phyloP scores from a whole-genome alignment of 2,329 filamentous ascomycete species.

The Pezicula rhizophila region DNA sequence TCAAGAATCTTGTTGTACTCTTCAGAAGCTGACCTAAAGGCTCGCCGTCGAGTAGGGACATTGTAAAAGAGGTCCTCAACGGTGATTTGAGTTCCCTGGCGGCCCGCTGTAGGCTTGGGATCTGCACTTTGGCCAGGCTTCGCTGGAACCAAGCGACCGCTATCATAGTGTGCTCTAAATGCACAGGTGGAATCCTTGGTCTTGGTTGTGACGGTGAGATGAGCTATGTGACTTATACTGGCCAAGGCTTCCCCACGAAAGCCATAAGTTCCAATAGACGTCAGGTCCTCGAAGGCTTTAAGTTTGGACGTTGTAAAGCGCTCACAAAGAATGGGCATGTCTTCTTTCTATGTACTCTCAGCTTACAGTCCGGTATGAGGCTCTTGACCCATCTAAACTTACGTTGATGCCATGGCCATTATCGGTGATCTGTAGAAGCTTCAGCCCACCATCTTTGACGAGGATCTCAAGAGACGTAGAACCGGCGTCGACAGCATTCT shows the following conservation, averaged over 20 bases:
- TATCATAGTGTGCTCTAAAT: slow-evolving; percentile 83
- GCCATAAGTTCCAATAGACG: slow-evolving; percentile 89
- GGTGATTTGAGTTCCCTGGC: slow-evolving; percentile 87
- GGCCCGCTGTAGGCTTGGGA: slow-evolving; percentile 80
- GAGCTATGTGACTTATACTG: slow-evolving; percentile 97
- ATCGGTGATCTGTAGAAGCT: slow-evolving; percentile 92
- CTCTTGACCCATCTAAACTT: slow-evolving; percentile 23
- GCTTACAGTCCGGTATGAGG: background rate
- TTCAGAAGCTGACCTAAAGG: slow-evolving; percentile 86
- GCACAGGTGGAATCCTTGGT: slow-evolving; percentile 83
- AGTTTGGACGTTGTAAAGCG: slow-evolving; percentile 96
- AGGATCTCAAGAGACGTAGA: slow-evolving; percentile 85
- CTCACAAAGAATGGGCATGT: slow-evolving; percentile 86
- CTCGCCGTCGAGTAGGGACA: slow-evolving; percentile 76
- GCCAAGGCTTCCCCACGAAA: slow-evolving; percentile 94
- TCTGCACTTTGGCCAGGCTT: slow-evolving; percentile 85
- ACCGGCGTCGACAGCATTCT: slow-evolving; percentile 96
- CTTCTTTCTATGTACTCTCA: slow-evolving; percentile 61
- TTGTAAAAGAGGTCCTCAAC: slow-evolving; percentile 98
- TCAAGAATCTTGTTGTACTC: slow-evolving; percentile 98
- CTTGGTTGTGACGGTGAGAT: slow-evolving; percentile 90
- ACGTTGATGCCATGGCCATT: slow-evolving; percentile 96
- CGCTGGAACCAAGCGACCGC: slow-evolving; percentile 71
- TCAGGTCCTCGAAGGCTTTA: slow-evolving; percentile 85
- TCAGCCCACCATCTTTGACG: slow-evolving; percentile 91